Base-by-base conservation (phyloP, 192 early-diverging fungal species). In the Backusella tarrabulga region DNA sequence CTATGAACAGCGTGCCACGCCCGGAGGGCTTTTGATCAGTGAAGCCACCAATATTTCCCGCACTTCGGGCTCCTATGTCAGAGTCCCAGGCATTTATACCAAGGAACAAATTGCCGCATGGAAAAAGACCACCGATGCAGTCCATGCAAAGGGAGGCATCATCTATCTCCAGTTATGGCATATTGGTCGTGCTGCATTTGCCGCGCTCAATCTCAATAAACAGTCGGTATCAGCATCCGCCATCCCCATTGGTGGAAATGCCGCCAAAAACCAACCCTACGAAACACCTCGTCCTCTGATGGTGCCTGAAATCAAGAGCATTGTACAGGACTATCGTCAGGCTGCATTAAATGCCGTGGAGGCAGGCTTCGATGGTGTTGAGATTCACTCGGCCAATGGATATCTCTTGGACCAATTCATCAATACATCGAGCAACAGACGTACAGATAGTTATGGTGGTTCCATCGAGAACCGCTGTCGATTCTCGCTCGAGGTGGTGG, bases 311-410 rank as follows among this genome's bases (percentile, higher is more conserved):
- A 96, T 98, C 76, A 83, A 88, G 11, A 67, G 81, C 6, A 84
- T 92, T 46, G 82, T 91, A 23, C 67, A 86, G 4, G 85, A 87
- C n/a, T 98, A 91, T 83, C 88, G 72, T 11, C 68, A 85, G 8
- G 91, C 91, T 38, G 92, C 96, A 0, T 76, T 76, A 40, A 88
- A 92, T 54, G 93, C 97, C 0, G 77, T 87, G 23, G 83, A 88
- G 70, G 96, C 96, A 1, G 94, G 94, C 1, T 93, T 95, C 77
- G 94, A 97, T 69, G 91, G 91, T 19, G 81, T 98, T n/a, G 97
- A 99, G 81, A 85, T 99, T 29, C 97, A 98, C 63, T 90, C 82
- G 52, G 97, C 97, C 0, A 94, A 99, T 81, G 97, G 97, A 7
- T 99, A 97, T 81, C 84, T 99, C 42, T 76, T 95, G 70, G 85